Evolutionary conservation across 768 basidiomycete species (phyloP).

Genomic region (Kwoniella dejecticola): DNA sequence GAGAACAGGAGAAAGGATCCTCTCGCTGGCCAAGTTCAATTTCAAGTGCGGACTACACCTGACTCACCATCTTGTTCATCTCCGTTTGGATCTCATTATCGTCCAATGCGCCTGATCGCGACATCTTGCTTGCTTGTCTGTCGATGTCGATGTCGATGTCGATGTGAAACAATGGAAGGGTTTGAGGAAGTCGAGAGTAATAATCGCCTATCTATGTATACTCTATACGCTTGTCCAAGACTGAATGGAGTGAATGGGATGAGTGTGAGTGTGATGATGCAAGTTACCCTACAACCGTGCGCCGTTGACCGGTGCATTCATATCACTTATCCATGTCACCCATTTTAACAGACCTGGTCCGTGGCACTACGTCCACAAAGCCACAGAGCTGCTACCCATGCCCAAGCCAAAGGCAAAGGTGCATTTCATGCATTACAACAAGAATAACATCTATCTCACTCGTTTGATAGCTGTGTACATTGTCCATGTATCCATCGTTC

Average conservation of each 20-base stretch:
- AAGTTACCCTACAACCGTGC: neutral
- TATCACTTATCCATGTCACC: neutral
- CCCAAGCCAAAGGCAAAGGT: too few relatives aligned
- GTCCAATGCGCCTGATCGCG: constrained; percentile 68
- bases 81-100: constrained; percentile 94
- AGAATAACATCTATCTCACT: too few relatives aligned
- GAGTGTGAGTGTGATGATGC: neutral
- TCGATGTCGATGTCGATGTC: neutral
- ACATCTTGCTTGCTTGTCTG: constrained; percentile 61
- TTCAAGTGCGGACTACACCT: too few relatives aligned
- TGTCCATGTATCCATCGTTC: too few relatives aligned
- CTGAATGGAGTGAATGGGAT: neutral
- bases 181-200: neutral
- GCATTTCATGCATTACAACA: too few relatives aligned
- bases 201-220: neutral
- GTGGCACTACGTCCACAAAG: too few relatives aligned
- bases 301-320: neutral
- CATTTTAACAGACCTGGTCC: too few relatives aligned
- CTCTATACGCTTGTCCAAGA: neutral
- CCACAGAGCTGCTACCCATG: too few relatives aligned
- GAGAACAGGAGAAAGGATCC: too few relatives aligned
- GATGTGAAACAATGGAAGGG: neutral
- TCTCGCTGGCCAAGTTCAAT: too few relatives aligned
- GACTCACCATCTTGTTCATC: constrained; percentile 98
- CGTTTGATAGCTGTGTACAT: too few relatives aligned